phyloP scores from a whole-genome alignment of 2,329 filamentous ascomycete species.

The Rhexocercosporidium sp. region DNA sequence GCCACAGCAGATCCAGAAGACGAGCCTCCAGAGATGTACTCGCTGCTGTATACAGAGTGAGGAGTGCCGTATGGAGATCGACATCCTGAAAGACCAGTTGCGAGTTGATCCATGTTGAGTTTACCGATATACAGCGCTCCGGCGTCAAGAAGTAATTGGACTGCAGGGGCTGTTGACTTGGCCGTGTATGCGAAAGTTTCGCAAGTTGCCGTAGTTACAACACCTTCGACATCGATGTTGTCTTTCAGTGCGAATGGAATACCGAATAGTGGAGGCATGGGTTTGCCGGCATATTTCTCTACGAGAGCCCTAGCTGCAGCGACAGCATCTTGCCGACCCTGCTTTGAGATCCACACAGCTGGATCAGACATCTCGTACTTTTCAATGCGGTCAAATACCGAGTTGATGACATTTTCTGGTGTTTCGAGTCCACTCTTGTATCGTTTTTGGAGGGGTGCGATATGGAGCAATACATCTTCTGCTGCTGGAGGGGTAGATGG shows the following conservation, averaged over 20 bases:
- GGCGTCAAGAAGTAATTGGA: slow-evolving; percentile 52
- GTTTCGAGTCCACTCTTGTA: slow-evolving; percentile 50
- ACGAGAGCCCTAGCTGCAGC: slow-evolving; percentile 48
- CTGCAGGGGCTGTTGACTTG: slow-evolving; percentile 51
- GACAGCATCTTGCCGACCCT: slow-evolving; percentile 46
- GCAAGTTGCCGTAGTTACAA: slow-evolving; percentile 58
- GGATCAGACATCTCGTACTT: slow-evolving; percentile 53
- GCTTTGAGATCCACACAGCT: slow-evolving; percentile 57
- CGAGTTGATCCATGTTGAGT: slow-evolving; percentile 64
- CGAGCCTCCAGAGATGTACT: slow-evolving; percentile 60
- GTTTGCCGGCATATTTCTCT: slow-evolving; percentile 46
- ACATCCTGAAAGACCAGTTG: slow-evolving; percentile 64
- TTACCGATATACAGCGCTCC: slow-evolving; percentile 64
- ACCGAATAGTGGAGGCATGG: slow-evolving; percentile 59
- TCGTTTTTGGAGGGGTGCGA: slow-evolving; percentile 48
- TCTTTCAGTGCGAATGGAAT: slow-evolving; percentile 63
- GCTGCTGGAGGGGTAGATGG: slow-evolving; percentile 33
- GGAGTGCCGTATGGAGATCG: slow-evolving; percentile 63
- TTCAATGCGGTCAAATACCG: slow-evolving; percentile 53
- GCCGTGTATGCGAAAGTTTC: slow-evolving; percentile 55
- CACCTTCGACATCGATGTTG: slow-evolving; percentile 56
- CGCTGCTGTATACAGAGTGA: slow-evolving; percentile 54
- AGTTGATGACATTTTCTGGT: slow-evolving; percentile 50
- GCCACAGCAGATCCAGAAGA: slow-evolving; percentile 59
- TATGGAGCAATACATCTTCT: slow-evolving; percentile 36